Percentiles rank a stretch among this genome's conserved stretches.
These are phyloP conservation scores for Populus pruinosa DNA, from an alignment of 345 rosid species.

Conservation along the genomic window DNA sequence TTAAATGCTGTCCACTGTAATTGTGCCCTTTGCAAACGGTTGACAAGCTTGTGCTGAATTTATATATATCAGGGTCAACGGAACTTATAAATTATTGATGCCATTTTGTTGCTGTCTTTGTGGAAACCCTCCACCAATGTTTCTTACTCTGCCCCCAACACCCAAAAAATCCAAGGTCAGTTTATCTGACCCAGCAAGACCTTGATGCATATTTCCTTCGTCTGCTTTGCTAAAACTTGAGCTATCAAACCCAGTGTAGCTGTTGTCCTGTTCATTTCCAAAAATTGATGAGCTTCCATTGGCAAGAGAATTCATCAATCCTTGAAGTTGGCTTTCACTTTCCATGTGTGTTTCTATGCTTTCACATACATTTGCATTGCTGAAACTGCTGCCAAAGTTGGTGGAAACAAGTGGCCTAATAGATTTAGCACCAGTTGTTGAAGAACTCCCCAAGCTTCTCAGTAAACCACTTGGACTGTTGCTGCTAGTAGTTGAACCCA, in stretches of 20 bases:
- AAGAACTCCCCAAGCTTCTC: slow-evolving; percentile 11
- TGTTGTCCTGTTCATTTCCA: slow-evolving; percentile 8
- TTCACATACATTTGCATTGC: not conserved
- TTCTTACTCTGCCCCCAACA: slow-evolving; percentile 24
- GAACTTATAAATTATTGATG: slow-evolving; percentile 14
- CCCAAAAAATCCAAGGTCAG: slow-evolving; percentile 24
- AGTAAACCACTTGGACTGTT: slow-evolving; percentile 7
- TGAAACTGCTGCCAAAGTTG: slow-evolving; percentile 10
- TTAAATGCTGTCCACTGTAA: not conserved
- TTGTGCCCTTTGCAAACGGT: slow-evolving; percentile 21
- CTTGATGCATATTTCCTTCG: slow-evolving; percentile 13
- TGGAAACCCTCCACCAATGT: slow-evolving; percentile 26
- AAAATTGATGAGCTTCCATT: slow-evolving; percentile 13
- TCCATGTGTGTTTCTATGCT: slow-evolving; percentile 9
- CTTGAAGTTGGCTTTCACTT: slow-evolving; percentile 21
- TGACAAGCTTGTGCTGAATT: slow-evolving; percentile 24
- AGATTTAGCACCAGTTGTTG: slow-evolving; percentile 3
- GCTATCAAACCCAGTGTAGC: slow-evolving; percentile 13
- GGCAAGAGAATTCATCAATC: slow-evolving; percentile 24
- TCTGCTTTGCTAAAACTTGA: not conserved
- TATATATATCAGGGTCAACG: slow-evolving; percentile 19
- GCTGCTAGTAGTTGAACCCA: slow-evolving; percentile 19
- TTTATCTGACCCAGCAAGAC: slow-evolving; percentile 9
- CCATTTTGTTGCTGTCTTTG: slow-evolving; percentile 3
- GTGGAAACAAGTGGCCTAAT: slow-evolving; percentile 7